Conservation (phyloP, 2,329 filamentous ascomycete genomes). For the Myriosclerotinia duriaeana region DNA sequence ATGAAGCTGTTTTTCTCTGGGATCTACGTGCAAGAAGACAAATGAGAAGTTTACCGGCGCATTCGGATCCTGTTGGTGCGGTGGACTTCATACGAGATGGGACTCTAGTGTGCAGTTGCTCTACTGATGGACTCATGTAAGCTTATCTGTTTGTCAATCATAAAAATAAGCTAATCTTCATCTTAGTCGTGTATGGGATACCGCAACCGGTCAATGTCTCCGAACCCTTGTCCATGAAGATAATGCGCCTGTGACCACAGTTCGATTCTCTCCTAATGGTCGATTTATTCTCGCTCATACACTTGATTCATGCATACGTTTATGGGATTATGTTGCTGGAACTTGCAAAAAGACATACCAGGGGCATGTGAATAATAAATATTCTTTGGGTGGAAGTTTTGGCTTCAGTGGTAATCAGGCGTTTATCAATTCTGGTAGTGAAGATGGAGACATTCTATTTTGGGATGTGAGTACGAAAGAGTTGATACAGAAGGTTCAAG, state of each 20-base stretch:
- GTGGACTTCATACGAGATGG: slow-evolving; percentile 93
- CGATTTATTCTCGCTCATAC: slow-evolving; percentile 90
- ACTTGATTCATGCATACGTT: slow-evolving; percentile 80
- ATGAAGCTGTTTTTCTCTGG: slow-evolving; percentile 96
- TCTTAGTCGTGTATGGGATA: slow-evolving; percentile 84
- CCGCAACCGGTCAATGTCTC: slow-evolving; percentile 89
- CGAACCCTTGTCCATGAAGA: slow-evolving; percentile 95
- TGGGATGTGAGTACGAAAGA: slow-evolving; percentile 92
- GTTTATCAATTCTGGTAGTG: slow-evolving; percentile 81
- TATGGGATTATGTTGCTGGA: slow-evolving; percentile 95
- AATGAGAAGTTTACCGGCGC: slow-evolving; percentile 89
- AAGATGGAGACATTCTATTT: slow-evolving; percentile 79
- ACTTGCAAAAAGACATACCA: slow-evolving; percentile 96
- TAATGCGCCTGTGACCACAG: slow-evolving; percentile 83
- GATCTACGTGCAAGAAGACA: slow-evolving; percentile 83
- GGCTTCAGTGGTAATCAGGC: slow-evolving; percentile 58
- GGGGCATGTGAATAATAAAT: slow-evolving; percentile 81
- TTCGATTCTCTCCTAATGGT: slow-evolving; percentile 92
- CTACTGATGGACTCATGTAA: slow-evolving; percentile 83
- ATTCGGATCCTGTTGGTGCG: slow-evolving; percentile 90
- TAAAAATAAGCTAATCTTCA: slow-evolving; percentile 20
- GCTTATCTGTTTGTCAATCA: slow-evolving; percentile 38
- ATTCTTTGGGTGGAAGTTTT: slow-evolving; percentile 82
- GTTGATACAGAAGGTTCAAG: slow-evolving; percentile 66
- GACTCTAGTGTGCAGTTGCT: slow-evolving; percentile 87